Base-by-base conservation (phyloP, 257 asterid species). In the Solanum bukasovii region DNA sequence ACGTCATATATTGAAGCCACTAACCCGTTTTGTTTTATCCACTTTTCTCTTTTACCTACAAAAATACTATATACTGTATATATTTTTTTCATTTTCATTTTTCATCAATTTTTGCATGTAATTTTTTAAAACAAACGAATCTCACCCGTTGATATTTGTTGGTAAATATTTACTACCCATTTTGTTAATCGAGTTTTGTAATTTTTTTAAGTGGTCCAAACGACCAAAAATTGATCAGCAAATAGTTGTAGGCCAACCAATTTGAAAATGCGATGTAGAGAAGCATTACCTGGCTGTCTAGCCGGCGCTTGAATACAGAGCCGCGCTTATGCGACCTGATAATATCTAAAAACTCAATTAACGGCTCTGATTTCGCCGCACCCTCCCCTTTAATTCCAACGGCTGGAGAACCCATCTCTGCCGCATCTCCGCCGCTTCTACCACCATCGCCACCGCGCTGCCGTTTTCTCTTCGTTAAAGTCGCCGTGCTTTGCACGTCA, bases 221-320 rank as follows among this genome's bases (percentile, higher is more conserved):
- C 27, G 74, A 73, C 38, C 85, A 71, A 84, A 84, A 68, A 84
- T 82, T 74, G 81, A 81, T 71, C 42, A 71, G 70, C 84, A 25
- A 38, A 68, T 34, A 74, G 88, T 85, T 44, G 72, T 42, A 78
- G 73, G 42, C 35, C 23, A n/a, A 27, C 27, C 46, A 33, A 88
- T 82, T 27, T 40, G 14, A 21, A 83, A 87, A 61, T 75, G 89
- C 86, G 78, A 90, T 87, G 90, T 56, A 89, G 52, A 33, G 88
- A 90, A 89, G 67, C 56, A 49, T 91, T 91, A 92, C 94, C 94
- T 92, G 94, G 88, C 83, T 87, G 35, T 85, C 89, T 23, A 90
- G 94, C 92, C 93, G 92, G 83, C 93, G 90, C 87, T 92, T 86
- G 90, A 92, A 92, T 52, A 89, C 44, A 85, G 86, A 79, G 85